Percentiles rank a stretch among this genome's conserved stretches.
Evolutionary conservation across 768 basidiomycete genomes (phyloP).

Genomic region (Tylopilus sp.): DNA sequence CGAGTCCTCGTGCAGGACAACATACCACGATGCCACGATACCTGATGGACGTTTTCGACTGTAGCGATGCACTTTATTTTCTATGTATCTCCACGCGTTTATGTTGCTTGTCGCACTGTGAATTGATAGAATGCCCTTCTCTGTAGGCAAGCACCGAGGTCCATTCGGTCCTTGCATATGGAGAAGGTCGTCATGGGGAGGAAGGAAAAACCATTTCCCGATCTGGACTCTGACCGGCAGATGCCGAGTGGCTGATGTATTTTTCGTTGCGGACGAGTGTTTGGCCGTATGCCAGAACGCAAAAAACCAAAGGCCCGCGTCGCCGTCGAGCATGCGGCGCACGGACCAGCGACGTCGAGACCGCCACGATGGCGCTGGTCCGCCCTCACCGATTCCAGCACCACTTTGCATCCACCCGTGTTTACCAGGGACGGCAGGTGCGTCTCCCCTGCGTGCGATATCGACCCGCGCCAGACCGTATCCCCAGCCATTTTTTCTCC

Average conservation of each 20-base stretch:
- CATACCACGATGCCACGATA: constrained; percentile 27
- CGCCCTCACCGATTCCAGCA: constrained; percentile 63
- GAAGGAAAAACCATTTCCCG: constrained; percentile 7
- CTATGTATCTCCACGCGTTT: constrained; percentile 21
- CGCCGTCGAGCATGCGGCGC: constrained; percentile 15
- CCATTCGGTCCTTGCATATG: constrained; percentile 29
- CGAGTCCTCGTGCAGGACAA: constrained; percentile 14
- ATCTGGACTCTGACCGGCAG: constrained; percentile 19
- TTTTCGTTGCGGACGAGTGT: constrained; percentile 16
- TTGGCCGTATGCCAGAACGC: constrained; percentile 34
- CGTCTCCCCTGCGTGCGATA: constrained; percentile 16
- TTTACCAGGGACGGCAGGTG: constrained; percentile 91
- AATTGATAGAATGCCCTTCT: constrained; percentile 12
- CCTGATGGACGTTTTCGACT: constrained; percentile 18
- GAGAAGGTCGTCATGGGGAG: constrained; percentile 14
- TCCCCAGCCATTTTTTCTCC: constrained; percentile 81
- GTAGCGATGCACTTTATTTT: constrained; percentile 21
- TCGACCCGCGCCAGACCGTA: constrained; percentile 11
- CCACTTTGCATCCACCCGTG: constrained; percentile 63
- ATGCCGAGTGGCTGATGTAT: constrained; percentile 25
- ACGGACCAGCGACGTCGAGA: constrained; percentile 11
- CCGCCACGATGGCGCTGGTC: constrained; percentile 54
- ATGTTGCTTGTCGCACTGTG: constrained; percentile 1
- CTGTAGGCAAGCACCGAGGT: constrained; percentile 26
- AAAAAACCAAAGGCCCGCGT: constrained; percentile 42